Conservation (phyloP, 306 rosid genomes). For the Quercus robur region DNA sequence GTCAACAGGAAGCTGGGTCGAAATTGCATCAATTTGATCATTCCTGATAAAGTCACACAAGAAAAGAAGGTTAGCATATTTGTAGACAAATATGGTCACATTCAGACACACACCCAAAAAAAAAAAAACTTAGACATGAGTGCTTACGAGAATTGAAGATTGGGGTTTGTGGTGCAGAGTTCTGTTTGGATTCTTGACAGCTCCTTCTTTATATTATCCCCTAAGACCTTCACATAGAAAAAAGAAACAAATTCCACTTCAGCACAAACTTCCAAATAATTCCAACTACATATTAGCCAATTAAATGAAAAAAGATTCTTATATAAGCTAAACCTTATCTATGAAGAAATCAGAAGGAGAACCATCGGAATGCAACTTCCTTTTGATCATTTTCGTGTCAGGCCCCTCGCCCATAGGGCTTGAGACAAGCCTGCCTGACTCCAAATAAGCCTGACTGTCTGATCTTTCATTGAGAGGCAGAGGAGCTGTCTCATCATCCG, state of each 20-base stretch:
- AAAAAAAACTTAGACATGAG: neutral
- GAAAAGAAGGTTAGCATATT: neutral
- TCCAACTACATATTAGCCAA: neutral
- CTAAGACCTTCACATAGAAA: constrained; percentile 52
- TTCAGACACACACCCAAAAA: neutral
- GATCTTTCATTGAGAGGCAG: constrained; percentile 64
- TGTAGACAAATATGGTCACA: neutral
- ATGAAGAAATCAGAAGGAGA: constrained; percentile 78
- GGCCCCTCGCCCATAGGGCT: constrained; percentile 60
- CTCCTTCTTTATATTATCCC: constrained; percentile 74
- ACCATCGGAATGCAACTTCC: constrained; percentile 67
- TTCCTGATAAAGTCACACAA: constrained; percentile 22
- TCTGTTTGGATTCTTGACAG: constrained; percentile 75
- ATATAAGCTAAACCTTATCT: constrained; percentile 57
- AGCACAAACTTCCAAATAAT: constrained; percentile 3
- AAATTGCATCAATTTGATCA: constrained; percentile 59
- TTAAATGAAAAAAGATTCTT: neutral
- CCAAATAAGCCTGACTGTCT: constrained; percentile 42
- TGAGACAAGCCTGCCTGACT: constrained; percentile 24
- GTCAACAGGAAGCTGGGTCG: constrained; percentile 57
- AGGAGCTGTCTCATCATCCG: constrained; percentile 80
- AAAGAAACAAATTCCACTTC: neutral
- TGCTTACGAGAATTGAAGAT: constrained; percentile 65
- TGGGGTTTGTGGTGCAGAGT: constrained; percentile 69
- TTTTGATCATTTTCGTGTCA: constrained; percentile 56